Evolutionary conservation across 352 stramenopile species (phyloP).

Genomic region (Globisporangium canariense): DNA sequence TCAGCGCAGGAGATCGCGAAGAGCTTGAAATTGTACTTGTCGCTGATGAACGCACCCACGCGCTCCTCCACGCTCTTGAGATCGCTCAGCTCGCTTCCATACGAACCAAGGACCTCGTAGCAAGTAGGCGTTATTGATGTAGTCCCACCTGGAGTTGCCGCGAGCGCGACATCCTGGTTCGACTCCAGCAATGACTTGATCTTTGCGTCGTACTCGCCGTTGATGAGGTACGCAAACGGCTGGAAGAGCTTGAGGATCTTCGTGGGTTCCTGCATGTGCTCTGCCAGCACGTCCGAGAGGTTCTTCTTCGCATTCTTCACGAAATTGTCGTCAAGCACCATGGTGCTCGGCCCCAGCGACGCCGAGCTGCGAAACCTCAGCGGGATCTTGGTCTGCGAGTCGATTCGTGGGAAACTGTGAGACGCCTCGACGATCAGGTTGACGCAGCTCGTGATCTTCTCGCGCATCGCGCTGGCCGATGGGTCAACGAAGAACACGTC

Average conservation of each 20-base stretch:
- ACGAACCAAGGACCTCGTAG: slow-evolving; percentile 42
- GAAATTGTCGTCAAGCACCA: slow-evolving; percentile 74
- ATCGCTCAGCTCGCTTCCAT: slow-evolving; percentile 50
- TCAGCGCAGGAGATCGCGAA: slow-evolving; percentile 88
- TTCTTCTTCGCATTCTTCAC: slow-evolving; percentile 68
- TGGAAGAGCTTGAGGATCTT: slow-evolving; percentile 70
- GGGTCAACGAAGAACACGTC: slow-evolving; percentile 67
- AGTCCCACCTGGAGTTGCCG: not conserved
- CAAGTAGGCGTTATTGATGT: slow-evolving; percentile 16
- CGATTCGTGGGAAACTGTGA: slow-evolving; percentile 88
- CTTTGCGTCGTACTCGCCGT: slow-evolving; percentile 69
- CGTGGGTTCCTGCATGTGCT: slow-evolving; percentile 68
- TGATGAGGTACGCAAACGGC: slow-evolving; percentile 75
- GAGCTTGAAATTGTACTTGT: slow-evolving; percentile 88
- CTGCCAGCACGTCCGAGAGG: slow-evolving; percentile 44
- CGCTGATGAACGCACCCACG: slow-evolving; percentile 49
- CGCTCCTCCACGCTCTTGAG: slow-evolving; percentile 48
- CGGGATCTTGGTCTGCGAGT: slow-evolving; percentile 75
- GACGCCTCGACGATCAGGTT: slow-evolving; percentile 75
- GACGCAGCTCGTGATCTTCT: slow-evolving; percentile 65
- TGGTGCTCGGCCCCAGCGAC: slow-evolving; percentile 80
- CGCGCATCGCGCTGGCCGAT: slow-evolving; percentile 40
- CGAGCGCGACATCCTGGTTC: slow-evolving; percentile 11
- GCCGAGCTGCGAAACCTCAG: slow-evolving; percentile 50
- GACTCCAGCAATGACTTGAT: slow-evolving; percentile 50